These are phyloP conservation scores for Aureobasidium vineae DNA, from an alignment of 2,329 filamentous ascomycete species.

Conservation along the genomic window DNA sequence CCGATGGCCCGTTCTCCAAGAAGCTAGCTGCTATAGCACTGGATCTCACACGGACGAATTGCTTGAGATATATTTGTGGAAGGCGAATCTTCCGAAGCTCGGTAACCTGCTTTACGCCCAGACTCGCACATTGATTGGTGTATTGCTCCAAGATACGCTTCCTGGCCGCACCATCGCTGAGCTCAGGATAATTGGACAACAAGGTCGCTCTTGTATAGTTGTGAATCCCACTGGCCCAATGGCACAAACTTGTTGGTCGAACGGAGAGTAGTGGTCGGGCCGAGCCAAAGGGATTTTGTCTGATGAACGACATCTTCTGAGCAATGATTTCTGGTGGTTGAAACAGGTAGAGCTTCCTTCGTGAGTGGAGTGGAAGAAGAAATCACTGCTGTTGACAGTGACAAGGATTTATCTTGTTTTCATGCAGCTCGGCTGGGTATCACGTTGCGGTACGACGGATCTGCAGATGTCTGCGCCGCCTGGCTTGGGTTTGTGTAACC, in stretches of 20 bases:
- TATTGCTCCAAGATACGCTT: neutral
- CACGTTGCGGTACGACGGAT: neutral
- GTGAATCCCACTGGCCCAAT: neutral
- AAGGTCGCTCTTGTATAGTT: neutral
- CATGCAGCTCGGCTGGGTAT: slow-evolving; percentile 2
- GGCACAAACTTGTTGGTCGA: neutral
- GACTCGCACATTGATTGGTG: neutral
- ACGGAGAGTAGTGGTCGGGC: neutral
- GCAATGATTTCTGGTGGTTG: neutral
- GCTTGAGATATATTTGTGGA: neutral
- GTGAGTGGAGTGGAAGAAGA: neutral
- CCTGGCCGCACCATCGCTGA: neutral
- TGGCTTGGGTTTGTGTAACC: neutral
- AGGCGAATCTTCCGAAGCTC: neutral
- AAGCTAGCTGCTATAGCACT: neutral
- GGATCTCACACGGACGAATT: neutral
- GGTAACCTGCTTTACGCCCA: neutral
- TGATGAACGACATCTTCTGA: neutral
- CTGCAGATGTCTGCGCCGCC: neutral
- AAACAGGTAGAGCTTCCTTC: neutral
- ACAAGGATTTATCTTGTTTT: neutral
- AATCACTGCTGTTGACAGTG: no score
- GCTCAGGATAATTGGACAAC: neutral
- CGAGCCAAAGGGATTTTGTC: neutral
- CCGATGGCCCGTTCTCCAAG: neutral